Base-by-base conservation (phyloP, 495 filamentous ascomycete genomes). In the Penicillium roqueforti region DNA sequence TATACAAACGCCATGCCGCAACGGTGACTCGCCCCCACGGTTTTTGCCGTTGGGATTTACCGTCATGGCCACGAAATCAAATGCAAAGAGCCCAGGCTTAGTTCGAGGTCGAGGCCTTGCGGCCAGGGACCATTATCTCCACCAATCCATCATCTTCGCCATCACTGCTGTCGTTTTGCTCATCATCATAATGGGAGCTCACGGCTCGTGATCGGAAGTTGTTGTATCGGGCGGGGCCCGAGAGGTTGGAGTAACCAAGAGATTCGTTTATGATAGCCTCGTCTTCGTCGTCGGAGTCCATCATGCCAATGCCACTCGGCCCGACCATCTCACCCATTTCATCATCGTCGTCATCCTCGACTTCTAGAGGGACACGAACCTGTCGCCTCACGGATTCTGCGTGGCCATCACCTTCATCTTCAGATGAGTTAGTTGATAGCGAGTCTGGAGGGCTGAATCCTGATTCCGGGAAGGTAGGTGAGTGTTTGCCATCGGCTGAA, bases 291-390 rank as follows among this genome's bases (percentile, higher is more conserved):
- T 77, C 73, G 18, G 75, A 74, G 47, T 76, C 75, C 55, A 74
- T 63, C 63, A 75, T 63, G 18, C 63, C 66, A 23, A 63, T 55
- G n/a, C 65, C 66, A 42, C 55, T 67, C 10, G 74, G 74, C 31
- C 63, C 73, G 6, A 77, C 72, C 74, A 77, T 77, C 53, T 77
- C 74, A 6, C 74, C 74, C 74, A 77, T 77, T 23, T 77, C 75
- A 36, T 76, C 73, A 31, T 76, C 73, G 22, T 77, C 74, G 16
- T 76, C 75, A 31, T 77, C 75, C 8, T 78, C 75, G 25, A 76
- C 73, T 55, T 78, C 74, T 10, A 78, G 62, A 4, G 75, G 75
- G 14, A 74, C 62, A 16, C 74, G 74, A 36, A 72, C 72, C 36
- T 60, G 68, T 54, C 74, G 68, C 37, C 68, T 54, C 23, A 65